These are phyloP conservation scores for Paraurostyla sp. DNA, from an alignment of 73 alveolate genomes.

Conservation along the genomic window DNA sequence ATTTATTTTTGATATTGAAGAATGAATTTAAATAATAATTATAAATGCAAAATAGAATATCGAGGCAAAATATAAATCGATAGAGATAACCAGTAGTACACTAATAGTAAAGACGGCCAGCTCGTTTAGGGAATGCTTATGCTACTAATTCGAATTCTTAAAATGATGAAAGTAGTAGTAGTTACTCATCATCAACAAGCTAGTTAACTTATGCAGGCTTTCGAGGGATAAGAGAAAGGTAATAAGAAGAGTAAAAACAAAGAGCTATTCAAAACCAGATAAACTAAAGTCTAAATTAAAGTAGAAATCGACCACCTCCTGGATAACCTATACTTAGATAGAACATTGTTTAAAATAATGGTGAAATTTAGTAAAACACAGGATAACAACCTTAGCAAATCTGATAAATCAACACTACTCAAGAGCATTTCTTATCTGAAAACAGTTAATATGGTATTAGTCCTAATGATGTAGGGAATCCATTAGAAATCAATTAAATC, in stretches of 20 bases:
- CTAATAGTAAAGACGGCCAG: not conserved
- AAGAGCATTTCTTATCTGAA: conserved; percentile 29
- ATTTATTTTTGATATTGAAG: too few relatives aligned
- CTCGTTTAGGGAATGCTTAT: not conserved
- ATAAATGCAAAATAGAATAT: too few relatives aligned
- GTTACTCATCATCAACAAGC: conserved; percentile 5
- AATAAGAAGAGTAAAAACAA: not conserved
- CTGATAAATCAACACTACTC: not conserved
- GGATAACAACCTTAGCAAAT: not conserved
- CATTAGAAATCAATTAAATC: not conserved
- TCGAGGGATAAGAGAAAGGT: conserved; percentile 22
- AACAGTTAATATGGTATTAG: conserved; percentile 2
- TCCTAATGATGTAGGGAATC: conserved; percentile 11
- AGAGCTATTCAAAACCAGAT: not conserved
- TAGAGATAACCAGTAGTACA: too few relatives aligned
- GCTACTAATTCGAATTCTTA: not conserved
- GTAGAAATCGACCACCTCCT: not conserved
- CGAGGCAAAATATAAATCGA: too few relatives aligned
- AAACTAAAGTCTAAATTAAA: not conserved
- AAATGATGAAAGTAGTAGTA: conserved; percentile 32
- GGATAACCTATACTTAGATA: not conserved
- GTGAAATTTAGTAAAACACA: not conserved
- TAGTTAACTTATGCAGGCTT: conserved; percentile 12
- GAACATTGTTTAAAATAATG: not conserved
- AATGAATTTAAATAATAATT: too few relatives aligned